phyloP scores from a whole-genome alignment of 1,284 basidiomycete species.

The Irpex lacteus region DNA sequence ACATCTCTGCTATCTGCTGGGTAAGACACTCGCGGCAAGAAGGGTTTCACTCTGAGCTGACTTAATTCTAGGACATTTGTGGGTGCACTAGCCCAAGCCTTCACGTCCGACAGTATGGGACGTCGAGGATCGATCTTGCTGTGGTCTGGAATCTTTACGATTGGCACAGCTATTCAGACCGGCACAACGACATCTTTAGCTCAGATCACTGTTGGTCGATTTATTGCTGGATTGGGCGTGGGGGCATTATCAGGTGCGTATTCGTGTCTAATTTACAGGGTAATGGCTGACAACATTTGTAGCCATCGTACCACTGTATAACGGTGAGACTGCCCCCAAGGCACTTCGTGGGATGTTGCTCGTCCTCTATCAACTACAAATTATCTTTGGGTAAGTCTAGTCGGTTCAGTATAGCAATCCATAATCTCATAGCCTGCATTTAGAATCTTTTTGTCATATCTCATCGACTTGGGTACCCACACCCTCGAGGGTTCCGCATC shows the following conservation, averaged over 20 bases:
- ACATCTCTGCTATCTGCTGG: constrained; percentile 79
- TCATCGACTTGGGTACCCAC: constrained; percentile 73
- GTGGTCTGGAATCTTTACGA: constrained; percentile 74
- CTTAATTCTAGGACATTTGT: constrained; percentile 55
- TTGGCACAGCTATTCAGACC: constrained; percentile 71
- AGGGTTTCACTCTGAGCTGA: constrained; percentile 6
- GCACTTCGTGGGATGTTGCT: constrained; percentile 71
- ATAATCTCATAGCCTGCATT: not conserved
- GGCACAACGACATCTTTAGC: constrained; percentile 56
- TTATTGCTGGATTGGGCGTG: constrained; percentile 72
- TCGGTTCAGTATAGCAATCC: not conserved
- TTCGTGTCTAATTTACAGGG: not conserved
- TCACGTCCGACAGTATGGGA: constrained; percentile 74
- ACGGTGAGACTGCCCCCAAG: constrained; percentile 78
- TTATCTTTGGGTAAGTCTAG: constrained; percentile 56
- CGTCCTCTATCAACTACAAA: constrained; percentile 76
- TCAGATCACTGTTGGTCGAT: constrained; percentile 70
- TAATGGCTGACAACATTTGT: not conserved
- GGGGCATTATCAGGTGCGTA: constrained; percentile 66
- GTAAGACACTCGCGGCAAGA: constrained; percentile 30
- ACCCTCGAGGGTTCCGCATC: constrained; percentile 55
- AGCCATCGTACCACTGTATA: constrained; percentile 81
- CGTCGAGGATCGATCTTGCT: constrained; percentile 71
- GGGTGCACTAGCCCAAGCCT: constrained; percentile 71
- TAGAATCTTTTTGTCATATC: constrained; percentile 71